These are phyloP conservation scores for Cladophialophora immunda DNA, from an alignment of 2,329 filamentous ascomycete genomes.

Conservation along the genomic window DNA sequence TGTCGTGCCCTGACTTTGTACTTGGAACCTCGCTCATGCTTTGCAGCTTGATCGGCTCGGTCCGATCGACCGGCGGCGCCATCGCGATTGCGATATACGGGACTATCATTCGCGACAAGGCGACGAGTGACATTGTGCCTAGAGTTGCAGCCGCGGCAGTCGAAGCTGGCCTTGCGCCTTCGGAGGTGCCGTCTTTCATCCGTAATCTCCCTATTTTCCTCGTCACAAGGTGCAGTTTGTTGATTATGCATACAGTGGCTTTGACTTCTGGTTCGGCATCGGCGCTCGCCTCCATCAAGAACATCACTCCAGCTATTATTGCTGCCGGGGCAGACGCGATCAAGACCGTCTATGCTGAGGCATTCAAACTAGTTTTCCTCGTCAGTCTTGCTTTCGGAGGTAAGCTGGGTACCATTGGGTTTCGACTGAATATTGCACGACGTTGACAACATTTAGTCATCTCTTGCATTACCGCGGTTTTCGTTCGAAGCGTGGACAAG, in stretches of 20 bases:
- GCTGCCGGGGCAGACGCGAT: not conserved
- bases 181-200: not conserved
- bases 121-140: conserved; percentile 1
- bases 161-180: conserved; percentile 7
- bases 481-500: conserved; percentile 8
- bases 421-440: no score
- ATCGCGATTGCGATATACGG: conserved; percentile 11
- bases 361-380: conserved; percentile 16
- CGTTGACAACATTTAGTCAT: not conserved
- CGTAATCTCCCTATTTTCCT: no score
- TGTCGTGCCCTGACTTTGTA: not conserved
- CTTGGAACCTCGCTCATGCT: not conserved
- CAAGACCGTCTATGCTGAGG: conserved; percentile 10
- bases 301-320: conserved; percentile 13
- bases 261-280: not conserved
- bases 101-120: not conserved
- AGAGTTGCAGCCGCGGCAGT: conserved; percentile 10
- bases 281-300: not conserved
- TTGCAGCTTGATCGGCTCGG: not conserved
- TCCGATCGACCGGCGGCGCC: conserved; percentile 1
- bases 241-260: not conserved
- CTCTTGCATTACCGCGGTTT: not conserved
- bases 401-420: no score
- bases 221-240: no score
- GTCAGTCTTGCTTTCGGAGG: conserved; percentile 15